Evolutionary conservation across 2,329 filamentous ascomycete genomes (phyloP), one percentile per base, ranked within the genome.

Genomic region (Purpureocillium lavendulum): DNA sequence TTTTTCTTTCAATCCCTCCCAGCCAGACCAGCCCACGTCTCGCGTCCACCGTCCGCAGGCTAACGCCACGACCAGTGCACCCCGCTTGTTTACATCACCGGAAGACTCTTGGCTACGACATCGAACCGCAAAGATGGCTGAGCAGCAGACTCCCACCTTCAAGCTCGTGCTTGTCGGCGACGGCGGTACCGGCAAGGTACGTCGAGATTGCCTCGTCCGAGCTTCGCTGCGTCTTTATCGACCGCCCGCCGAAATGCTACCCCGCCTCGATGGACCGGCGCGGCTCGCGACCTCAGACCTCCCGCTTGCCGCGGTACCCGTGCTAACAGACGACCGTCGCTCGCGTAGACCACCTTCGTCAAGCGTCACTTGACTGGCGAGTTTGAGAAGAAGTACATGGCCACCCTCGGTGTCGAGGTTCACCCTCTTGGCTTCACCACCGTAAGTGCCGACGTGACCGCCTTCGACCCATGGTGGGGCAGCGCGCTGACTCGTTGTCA

Each of bases 311-410:
- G 10, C 21, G 21, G 10, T 10, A 6, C 21, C 21, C 21, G 10
- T 26, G 21, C 21, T 26, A 26, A 26, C 21, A 26, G 21, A 26
- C 21, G 21, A 10, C 29, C 29, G 29, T 30, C n/a, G 29, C 21
- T 31, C 13, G 33, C 35, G 43, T 62, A 98, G 92, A 98, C 92
- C 66, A 98, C 92, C 65, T 98, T 98, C 71, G 92, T 98, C 78
- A 98, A 98, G 84, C 92, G 92, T 64, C 92, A 98, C 74, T 80
- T 97, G 81, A 98, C 92, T 64, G 92, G 92, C 67, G 92, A 98
- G 69, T 98, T 98, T 66, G 92, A 98, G 76, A 98, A 98, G 85
- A 98, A 97, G 77, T 98, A 98, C 75, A 97, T 98, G 69, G 92
- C 92, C 59, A 98, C 92, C 45, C 87, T 98, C 52, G 92, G 92